phyloP scores from a whole-genome alignment of 2,329 filamentous ascomycete species.

The Paraphoma sp. region DNA sequence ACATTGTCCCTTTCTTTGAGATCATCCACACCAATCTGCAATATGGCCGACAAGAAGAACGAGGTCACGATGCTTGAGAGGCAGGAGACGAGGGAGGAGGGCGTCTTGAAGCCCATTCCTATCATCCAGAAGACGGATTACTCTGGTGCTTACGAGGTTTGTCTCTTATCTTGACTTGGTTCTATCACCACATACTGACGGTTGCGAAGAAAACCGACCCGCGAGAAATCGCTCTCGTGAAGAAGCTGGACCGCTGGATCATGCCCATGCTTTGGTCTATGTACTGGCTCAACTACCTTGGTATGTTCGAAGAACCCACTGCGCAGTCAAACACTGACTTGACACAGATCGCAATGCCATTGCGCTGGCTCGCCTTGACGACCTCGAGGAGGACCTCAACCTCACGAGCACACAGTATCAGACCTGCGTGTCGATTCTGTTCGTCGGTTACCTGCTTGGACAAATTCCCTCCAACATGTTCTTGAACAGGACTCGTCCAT shows the following conservation, averaged over 20 bases:
- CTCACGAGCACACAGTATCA: conserved; percentile 28
- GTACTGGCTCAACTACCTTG: conserved; percentile 16
- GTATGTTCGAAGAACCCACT: conserved; percentile 34
- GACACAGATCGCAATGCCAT: conserved; percentile 66
- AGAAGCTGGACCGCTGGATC: conserved; percentile 40
- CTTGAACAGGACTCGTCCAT: conserved; percentile 38
- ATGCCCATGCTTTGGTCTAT: conserved; percentile 35
- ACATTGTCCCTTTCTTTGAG: background rate
- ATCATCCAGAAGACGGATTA: conserved; percentile 38
- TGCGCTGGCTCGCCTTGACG: conserved; percentile 67
- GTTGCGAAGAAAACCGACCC: conserved; percentile 38
- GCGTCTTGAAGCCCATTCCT: conserved; percentile 29
- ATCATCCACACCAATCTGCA: conserved; percentile 6
- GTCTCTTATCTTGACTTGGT: background rate
- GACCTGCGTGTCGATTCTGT: conserved; percentile 32
- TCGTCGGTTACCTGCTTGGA: conserved; percentile 43
- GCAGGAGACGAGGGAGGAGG: conserved; percentile 27
- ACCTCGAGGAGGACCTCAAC: conserved; percentile 64
- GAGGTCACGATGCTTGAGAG: conserved; percentile 37
- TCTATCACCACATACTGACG: background rate
- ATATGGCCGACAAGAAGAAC: conserved; percentile 32
- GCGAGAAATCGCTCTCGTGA: conserved; percentile 41
- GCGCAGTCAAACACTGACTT: conserved; percentile 23
- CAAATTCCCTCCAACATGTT: conserved; percentile 49
- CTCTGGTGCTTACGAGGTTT: conserved; percentile 38